Percentiles rank a stretch among this genome's conserved stretches.
Conservation (phyloP, 2,329 filamentous ascomycete species). For the Aspergillus unguis region DNA sequence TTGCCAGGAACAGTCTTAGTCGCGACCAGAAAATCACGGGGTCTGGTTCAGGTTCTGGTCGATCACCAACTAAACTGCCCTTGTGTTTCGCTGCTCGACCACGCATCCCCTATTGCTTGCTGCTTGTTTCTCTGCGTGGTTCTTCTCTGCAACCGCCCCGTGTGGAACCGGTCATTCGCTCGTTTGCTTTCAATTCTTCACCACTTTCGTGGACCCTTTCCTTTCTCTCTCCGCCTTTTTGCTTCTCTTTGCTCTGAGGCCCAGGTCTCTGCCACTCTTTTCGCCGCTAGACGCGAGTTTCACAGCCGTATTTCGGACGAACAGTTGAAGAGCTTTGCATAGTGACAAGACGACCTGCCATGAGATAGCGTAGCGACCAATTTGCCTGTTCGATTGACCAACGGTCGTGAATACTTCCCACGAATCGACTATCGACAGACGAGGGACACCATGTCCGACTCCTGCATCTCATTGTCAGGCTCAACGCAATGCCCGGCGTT, state of each 20-base stretch:
- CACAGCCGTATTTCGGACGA: not conserved
- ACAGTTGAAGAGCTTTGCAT: not conserved
- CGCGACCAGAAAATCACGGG: constrained; percentile 9
- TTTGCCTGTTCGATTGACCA: constrained; percentile 3
- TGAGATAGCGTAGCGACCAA: constrained; percentile 9
- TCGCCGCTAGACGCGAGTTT: constrained; percentile 9
- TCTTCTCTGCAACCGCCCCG: constrained; percentile 2
- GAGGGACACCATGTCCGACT: constrained; percentile 35
- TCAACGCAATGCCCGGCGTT: constrained; percentile 73
- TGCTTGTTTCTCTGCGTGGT: constrained; percentile 3
- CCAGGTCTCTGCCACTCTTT: constrained; percentile 7
- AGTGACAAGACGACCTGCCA: constrained; percentile 7
- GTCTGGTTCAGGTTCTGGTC: not conserved
- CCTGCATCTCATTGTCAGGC: constrained; percentile 65
- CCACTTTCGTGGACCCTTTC: constrained; percentile 6
- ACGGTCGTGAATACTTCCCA: constrained; percentile 1
- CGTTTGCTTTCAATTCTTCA: constrained; percentile 13
- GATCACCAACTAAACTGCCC: constrained; percentile 6
- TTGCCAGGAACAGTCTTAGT: not conserved
- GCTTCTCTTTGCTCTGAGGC: not conserved
- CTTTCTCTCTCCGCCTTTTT: not conserved
- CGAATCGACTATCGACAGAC: not conserved
- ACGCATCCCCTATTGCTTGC: constrained; percentile 5
- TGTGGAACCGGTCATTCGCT: constrained; percentile 13
- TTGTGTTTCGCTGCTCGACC: not conserved